A percentile compares a stretch with the other conserved stretches of the same genome.
Evolutionary conservation across 2,329 filamentous ascomycete genomes (phyloP).

Genomic region (Incumbomyces lentus): DNA sequence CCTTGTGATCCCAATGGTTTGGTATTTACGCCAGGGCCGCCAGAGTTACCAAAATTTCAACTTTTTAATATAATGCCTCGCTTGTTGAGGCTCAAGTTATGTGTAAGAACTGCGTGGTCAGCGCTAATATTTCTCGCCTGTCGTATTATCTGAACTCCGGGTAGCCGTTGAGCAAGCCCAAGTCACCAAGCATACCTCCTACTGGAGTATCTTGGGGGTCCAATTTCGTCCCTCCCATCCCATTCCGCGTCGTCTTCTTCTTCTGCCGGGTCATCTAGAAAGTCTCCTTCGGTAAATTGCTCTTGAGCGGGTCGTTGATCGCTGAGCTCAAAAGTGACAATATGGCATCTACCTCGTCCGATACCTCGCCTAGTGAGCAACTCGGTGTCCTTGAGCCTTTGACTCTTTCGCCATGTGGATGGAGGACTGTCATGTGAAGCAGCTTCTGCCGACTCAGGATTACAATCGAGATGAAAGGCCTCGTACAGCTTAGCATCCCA

Average conservation of each 20-base stretch:
- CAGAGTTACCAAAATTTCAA: no score
- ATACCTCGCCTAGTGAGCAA: constrained; percentile 31
- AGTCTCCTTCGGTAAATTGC: constrained; percentile 49
- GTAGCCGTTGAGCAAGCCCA: no score
- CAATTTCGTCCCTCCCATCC: constrained; percentile 36
- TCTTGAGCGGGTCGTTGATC: constrained; percentile 51
- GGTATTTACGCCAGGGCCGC: no score
- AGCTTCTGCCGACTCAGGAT: background rate
- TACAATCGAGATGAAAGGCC: constrained; percentile 27
- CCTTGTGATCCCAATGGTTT: no score
- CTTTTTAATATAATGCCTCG: no score
- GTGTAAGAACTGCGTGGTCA: no score
- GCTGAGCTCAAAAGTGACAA: constrained; percentile 50
- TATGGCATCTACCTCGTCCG: constrained; percentile 48
- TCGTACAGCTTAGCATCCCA: constrained; percentile 63
- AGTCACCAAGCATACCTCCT: no score
- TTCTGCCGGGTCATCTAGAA: constrained; percentile 49
- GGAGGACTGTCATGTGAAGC: background rate
- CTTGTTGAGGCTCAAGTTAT: no score
- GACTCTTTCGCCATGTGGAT: background rate
- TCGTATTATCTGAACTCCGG: no score
- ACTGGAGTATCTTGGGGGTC: no score
- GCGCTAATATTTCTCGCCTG: no score
- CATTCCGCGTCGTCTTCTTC: constrained; percentile 51
- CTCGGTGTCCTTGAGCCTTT: constrained; percentile 7